These are phyloP conservation scores for Sugiyamaella neomexicana DNA, from an alignment of 1,139 yeast genomes.

Conservation along the genomic window DNA sequence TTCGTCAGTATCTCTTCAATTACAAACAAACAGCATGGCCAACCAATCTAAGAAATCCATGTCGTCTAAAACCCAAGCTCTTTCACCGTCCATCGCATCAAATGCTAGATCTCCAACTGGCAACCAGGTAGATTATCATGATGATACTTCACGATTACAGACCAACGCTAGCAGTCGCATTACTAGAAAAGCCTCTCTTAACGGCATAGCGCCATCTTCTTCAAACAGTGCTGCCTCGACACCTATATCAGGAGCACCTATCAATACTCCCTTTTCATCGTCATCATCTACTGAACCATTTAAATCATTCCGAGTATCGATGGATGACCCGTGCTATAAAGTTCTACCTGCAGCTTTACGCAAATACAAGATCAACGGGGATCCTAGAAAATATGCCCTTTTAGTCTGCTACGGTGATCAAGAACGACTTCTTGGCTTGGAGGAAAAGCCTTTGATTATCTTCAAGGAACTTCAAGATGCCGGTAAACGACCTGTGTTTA, in stretches of 20 bases:
- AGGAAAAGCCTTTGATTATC: conserved; percentile 87
- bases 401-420: conserved; percentile 85
- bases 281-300: conserved; percentile 57
- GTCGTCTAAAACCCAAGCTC: neutral
- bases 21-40: neutral
- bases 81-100: conserved; percentile 8
- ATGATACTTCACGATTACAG: neutral
- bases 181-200: conserved; percentile 13
- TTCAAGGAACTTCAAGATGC: conserved; percentile 83
- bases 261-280: conserved; percentile 4
- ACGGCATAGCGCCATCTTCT: conserved; percentile 13
- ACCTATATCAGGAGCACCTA: conserved; percentile 14
- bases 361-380: conserved; percentile 76
- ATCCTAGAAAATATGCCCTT: conserved; percentile 86
- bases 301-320: conserved; percentile 81
- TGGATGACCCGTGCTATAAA: conserved; percentile 90
- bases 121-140: conserved; percentile 4
- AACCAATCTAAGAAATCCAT: conserved; percentile 1
- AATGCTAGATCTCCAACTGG: conserved; percentile 6
- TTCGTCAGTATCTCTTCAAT: conserved; percentile 6
- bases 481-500: conserved; percentile 89
- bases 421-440: conserved; percentile 80
- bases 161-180: neutral
- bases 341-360: conserved; percentile 88
- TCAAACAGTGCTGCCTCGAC: conserved; percentile 11